Evolutionary conservation across 768 basidiomycete species (phyloP).

Genomic region (Clitopilus hobsonii): DNA sequence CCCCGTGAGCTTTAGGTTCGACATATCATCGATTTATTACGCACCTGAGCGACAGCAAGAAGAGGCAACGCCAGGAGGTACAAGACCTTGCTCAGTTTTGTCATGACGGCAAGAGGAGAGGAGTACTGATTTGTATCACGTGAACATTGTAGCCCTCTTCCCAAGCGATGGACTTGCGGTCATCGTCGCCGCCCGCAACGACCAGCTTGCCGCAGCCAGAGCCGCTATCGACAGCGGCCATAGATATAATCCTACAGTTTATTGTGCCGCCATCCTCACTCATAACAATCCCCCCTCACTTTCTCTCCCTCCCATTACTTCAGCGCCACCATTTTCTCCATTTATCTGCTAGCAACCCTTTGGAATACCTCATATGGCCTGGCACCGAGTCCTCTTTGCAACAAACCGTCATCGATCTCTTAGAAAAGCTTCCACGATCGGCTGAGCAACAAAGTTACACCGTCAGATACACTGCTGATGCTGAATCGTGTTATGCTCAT

Average conservation of each 20-base stretch:
- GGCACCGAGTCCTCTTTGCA: slow-evolving; percentile 24
- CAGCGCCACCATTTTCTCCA: slow-evolving; percentile 65
- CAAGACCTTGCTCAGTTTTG: slow-evolving; percentile 27
- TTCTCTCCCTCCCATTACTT: slow-evolving; percentile 53
- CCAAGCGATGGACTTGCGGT: neutral
- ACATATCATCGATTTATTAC: neutral
- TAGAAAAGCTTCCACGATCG: slow-evolving; percentile 30
- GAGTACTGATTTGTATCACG: neutral
- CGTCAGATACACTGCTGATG: slow-evolving; percentile 37
- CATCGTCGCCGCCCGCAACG: neutral
- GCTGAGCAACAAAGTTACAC: slow-evolving; percentile 37
- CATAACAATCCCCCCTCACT: slow-evolving; percentile 50
- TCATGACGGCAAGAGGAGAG: slow-evolving; percentile 9
- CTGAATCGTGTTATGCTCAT: slow-evolving; percentile 53
- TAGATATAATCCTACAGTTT: slow-evolving; percentile 51
- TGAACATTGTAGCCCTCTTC: neutral
- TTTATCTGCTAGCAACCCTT: slow-evolving; percentile 42
- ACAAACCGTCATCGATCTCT: slow-evolving; percentile 29
- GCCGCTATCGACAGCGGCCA: slow-evolving; percentile 20
- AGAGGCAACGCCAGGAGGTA: slow-evolving; percentile 33
- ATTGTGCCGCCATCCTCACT: slow-evolving; percentile 49
- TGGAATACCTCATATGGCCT: slow-evolving; percentile 69
- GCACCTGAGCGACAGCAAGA: slow-evolving; percentile 40
- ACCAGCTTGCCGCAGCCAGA: neutral
- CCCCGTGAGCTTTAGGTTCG: neutral